Evolutionary conservation across 176 grass and related monocot species (phyloP), one percentile per base, ranked within the genome.

Genomic region (Oryza nivara): DNA sequence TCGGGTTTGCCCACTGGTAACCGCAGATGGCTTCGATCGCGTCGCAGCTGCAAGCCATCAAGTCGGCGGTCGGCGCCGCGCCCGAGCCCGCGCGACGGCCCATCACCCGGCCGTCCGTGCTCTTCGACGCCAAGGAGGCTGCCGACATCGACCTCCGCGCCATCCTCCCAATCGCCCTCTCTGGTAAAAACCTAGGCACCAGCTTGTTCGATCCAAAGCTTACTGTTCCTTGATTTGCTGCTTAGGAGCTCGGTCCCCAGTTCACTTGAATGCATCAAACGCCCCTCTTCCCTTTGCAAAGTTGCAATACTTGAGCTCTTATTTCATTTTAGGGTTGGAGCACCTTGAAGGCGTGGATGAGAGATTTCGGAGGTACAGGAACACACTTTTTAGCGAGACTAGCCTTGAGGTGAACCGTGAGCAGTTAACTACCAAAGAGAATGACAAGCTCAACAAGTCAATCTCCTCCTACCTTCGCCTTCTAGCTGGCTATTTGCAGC

Each of bases 351-450:
- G 64, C 46, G 12, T 89, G 32, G 93, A 98, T 48, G 74, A 82
- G 58, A 84, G 93, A 40, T 98, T 98, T 80, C 73, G 61, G 41
- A 82, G 71, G 76, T 98, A 93, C 78, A 72, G 66, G 11, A 70
- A 83, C 2, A 93, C 96, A 14, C 87, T 98, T 7, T 98, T 98
- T 85, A 92, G 87, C 74, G 83, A 95, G 80, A 92, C 85, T 19
- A 98, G 91, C 86, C 89, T 98, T 41, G 93, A 95, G 44, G 36
- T 93, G 67, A 88, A 98, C 58, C 87, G 96, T 1, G 90, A 98
- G 72, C 88, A 90, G 87, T 74, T 92, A 82, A 89, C 83, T 40
- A 83, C 84, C 14, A 88, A 93, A 60, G 93, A 95, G 69, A 95
- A 98, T 16, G 87, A 91, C 15, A 92, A 93, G 81, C 70, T 98